Percentiles rank a stretch among this genome's conserved stretches.
These are phyloP conservation scores for Pichia exigua DNA, from an alignment of 805 yeast species.

Conservation along the genomic window DNA sequence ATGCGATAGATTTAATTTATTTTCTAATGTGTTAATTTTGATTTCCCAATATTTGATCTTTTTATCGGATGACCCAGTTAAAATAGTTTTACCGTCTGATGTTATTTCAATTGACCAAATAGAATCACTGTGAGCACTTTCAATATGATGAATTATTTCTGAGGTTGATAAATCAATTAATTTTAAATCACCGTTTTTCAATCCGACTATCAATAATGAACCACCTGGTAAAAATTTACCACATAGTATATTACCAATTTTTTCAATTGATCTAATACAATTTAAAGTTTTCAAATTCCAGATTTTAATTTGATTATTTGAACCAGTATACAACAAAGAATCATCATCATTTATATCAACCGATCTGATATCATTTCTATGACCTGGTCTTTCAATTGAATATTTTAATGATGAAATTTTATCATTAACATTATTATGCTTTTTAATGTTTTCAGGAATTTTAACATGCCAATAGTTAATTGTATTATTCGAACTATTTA, in stretches of 20 bases:
- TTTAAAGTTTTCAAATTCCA: conserved; percentile 73
- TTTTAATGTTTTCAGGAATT: conserved; percentile 49
- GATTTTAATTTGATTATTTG: conserved; percentile 80
- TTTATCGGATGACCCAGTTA: conserved; percentile 94
- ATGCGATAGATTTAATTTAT: conserved; percentile 56
- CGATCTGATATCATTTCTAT: conserved; percentile 82
- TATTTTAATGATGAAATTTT: conserved; percentile 39
- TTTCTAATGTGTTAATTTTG: conserved; percentile 52
- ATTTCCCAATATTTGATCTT: conserved; percentile 85
- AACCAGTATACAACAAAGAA: conserved; percentile 76
- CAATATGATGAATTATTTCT: conserved; percentile 57
- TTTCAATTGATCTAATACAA: conserved; percentile 77
- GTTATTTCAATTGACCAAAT: conserved; percentile 88
- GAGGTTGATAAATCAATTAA: conserved; percentile 83
- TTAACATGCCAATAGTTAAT: conserved; percentile 59
- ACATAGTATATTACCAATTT: conserved; percentile 76
- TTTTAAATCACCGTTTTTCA: conserved; percentile 78
- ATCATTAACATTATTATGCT: conserved; percentile 33
- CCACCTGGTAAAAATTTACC: conserved; percentile 89
- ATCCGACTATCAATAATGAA: conserved; percentile 75
- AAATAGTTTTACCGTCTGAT: conserved; percentile 73
- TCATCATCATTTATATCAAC: conserved; percentile 77
- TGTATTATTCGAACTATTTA: conserved; percentile 65
- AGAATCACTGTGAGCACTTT: conserved; percentile 66
- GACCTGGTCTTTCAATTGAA: conserved; percentile 72